Percentiles rank a stretch among this genome's conserved stretches.
Conservation (phyloP, 768 basidiomycete species). For the Tremella mesenterica region DNA sequence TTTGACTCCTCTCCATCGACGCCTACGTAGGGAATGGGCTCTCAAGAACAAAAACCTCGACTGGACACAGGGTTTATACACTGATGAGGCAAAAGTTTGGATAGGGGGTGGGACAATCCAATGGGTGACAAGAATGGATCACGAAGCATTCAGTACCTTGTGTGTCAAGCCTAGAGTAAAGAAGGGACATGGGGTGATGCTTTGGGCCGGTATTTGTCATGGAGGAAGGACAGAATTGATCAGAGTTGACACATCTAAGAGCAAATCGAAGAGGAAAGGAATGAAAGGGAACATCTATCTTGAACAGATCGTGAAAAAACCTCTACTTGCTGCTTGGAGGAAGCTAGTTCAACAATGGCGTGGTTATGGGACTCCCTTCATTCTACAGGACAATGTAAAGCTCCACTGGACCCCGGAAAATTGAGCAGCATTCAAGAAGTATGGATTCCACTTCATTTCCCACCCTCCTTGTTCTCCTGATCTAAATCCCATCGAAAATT, state of each 20-base stretch:
- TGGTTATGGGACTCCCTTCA: conserved; percentile 4
- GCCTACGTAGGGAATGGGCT: background rate
- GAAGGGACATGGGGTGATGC: background rate
- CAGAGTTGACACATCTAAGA: conserved; percentile 5
- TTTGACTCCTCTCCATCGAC: background rate
- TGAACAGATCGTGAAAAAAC: conserved; percentile 9
- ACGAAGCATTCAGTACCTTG: background rate
- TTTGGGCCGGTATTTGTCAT: conserved; percentile 13
- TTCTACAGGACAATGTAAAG: conserved; percentile 7
- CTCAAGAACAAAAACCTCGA: background rate
- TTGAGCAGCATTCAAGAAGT: background rate
- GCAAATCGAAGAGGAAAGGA: conserved; percentile 8
- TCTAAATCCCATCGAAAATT: conserved; percentile 14
- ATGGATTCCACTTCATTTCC: background rate
- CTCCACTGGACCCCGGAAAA: conserved; percentile 5
- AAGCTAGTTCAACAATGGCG: no score
- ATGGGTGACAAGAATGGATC: conserved; percentile 2
- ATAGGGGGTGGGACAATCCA: conserved; percentile 1
- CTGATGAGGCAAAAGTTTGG: conserved; percentile 5
- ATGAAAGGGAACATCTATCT: conserved; percentile 10
- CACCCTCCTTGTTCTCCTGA: conserved; percentile 11
- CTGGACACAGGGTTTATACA: no score
- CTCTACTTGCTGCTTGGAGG: conserved; percentile 6
- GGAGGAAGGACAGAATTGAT: no score
- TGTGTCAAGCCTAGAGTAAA: conserved; percentile 1